phyloP scores from a whole-genome alignment of 1,284 basidiomycete species.

The Kalmanozyma brasiliensis region DNA sequence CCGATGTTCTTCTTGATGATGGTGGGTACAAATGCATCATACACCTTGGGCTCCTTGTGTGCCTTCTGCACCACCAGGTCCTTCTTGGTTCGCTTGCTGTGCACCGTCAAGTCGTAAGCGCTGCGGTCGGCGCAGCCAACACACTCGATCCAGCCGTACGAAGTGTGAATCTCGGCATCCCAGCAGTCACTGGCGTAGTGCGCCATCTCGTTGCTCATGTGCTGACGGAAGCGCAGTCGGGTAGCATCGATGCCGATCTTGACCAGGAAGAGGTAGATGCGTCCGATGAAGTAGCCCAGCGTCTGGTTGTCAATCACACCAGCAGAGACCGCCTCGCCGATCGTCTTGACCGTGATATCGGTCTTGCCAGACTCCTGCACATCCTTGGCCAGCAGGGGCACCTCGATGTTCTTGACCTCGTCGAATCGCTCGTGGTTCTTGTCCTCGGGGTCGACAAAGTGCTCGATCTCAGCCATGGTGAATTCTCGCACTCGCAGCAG shows the following conservation, averaged over 20 bases:
- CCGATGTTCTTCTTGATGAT: slow-evolving; percentile 91
- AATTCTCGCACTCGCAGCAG: slow-evolving; percentile 97
- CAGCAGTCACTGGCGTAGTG: slow-evolving; percentile 99
- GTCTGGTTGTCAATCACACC: slow-evolving; percentile 96
- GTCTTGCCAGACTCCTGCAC: slow-evolving; percentile 83
- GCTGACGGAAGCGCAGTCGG: slow-evolving; percentile 91
- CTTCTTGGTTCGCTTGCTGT: slow-evolving; percentile 71
- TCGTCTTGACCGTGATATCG: slow-evolving; percentile 76
- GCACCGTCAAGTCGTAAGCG: slow-evolving; percentile 85
- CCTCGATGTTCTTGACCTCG: slow-evolving; percentile 80
- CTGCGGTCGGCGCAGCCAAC: slow-evolving; percentile 99
- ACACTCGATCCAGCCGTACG: slow-evolving; percentile 97
- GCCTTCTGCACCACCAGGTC: slow-evolving; percentile 84
- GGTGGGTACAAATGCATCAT: slow-evolving; percentile 79
- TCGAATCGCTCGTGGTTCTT: slow-evolving; percentile 87
- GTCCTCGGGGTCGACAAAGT: slow-evolving; percentile 94
- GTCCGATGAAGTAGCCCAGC: slow-evolving; percentile 94
- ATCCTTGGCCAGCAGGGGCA: slow-evolving; percentile 83
- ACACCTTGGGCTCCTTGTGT: slow-evolving; percentile 81
- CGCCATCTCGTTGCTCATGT: slow-evolving; percentile 98
- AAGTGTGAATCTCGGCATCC: slow-evolving; percentile 97
- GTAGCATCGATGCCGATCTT: slow-evolving; percentile 91
- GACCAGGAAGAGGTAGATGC: slow-evolving; percentile 88
- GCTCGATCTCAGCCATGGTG: slow-evolving; percentile 99
- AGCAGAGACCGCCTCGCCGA: slow-evolving; percentile 86